These are phyloP conservation scores for Adansonia grandidieri DNA, from an alignment of 441 rosid species.

Conservation along the genomic window DNA sequence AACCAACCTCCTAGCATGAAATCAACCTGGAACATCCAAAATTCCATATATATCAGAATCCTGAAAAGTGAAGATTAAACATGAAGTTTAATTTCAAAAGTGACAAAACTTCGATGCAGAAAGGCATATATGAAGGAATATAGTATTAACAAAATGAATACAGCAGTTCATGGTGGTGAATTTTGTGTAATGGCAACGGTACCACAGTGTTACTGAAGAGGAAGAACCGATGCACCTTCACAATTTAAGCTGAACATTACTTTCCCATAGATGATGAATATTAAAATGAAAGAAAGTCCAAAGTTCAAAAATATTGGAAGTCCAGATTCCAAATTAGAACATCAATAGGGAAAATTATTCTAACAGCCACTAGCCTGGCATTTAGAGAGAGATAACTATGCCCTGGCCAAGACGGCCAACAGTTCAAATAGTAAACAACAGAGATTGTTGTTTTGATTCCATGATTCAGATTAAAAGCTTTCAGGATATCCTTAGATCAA, in stretches of 20 bases:
- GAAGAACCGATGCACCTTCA: neutral
- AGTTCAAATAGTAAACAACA: neutral
- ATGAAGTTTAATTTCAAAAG: neutral
- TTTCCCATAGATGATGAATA: neutral
- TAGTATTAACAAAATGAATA: neutral
- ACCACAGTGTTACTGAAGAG: neutral
- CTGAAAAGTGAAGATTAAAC: neutral
- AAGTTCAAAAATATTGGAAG: neutral
- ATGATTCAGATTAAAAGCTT: neutral
- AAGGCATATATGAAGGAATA: neutral
- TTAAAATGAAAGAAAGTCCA: neutral
- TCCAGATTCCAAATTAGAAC: neutral
- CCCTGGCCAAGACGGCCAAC: neutral
- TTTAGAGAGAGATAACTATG: neutral
- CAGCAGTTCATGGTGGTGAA: neutral
- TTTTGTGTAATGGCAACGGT: neutral
- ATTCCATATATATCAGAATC: constrained; percentile 6
- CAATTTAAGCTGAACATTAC: neutral
- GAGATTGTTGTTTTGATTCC: neutral
- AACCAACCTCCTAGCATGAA: constrained; percentile 85
- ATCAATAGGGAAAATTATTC: neutral
- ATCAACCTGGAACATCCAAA: constrained; percentile 58
- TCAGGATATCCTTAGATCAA: neutral
- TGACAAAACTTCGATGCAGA: neutral
- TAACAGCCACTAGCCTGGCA: neutral